Conservation (phyloP, 441 rosid species). For the Isatis lusitanica region DNA sequence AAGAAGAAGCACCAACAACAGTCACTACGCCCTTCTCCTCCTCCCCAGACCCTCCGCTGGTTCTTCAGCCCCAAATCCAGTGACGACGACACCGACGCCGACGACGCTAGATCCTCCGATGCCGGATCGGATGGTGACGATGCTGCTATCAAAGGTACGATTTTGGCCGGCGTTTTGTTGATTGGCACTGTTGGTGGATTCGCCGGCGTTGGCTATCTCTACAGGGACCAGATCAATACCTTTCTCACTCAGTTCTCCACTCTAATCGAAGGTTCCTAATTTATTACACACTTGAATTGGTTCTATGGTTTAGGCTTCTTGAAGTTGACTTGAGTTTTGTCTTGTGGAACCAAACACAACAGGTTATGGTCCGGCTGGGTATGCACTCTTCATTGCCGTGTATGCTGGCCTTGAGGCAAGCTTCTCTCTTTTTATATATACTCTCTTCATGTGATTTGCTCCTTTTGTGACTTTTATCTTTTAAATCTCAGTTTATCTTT, state of each 20-base stretch:
- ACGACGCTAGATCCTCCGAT: constrained; percentile 36
- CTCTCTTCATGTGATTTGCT: not conserved
- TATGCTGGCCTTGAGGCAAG: constrained; percentile 94
- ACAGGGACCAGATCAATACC: constrained; percentile 78
- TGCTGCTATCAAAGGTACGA: constrained; percentile 73
- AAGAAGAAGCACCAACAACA: constrained; percentile 63
- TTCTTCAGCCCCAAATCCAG: constrained; percentile 64
- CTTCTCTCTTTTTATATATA: constrained; percentile 2
- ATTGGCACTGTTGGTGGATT: constrained; percentile 88
- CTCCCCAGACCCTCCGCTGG: constrained; percentile 60
- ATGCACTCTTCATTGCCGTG: constrained; percentile 84
- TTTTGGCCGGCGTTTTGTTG: constrained; percentile 83
- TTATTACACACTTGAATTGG: not conserved
- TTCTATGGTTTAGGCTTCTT: not conserved
- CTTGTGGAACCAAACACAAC: constrained; percentile 25
- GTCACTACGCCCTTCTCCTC: constrained; percentile 64
- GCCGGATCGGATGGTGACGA: constrained; percentile 46
- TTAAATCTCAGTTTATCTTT: not conserved
- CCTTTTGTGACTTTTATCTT: not conserved
- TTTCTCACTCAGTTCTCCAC: constrained; percentile 80
- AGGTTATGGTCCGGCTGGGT: constrained; percentile 95
- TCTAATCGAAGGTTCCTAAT: constrained; percentile 66
- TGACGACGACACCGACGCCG: constrained; percentile 18
- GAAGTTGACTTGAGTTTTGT: constrained; percentile 6
- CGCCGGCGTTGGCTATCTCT: constrained; percentile 66